phyloP scores from a whole-genome alignment of 2,329 filamentous ascomycete genomes.

The Zymoseptoria tritici region DNA sequence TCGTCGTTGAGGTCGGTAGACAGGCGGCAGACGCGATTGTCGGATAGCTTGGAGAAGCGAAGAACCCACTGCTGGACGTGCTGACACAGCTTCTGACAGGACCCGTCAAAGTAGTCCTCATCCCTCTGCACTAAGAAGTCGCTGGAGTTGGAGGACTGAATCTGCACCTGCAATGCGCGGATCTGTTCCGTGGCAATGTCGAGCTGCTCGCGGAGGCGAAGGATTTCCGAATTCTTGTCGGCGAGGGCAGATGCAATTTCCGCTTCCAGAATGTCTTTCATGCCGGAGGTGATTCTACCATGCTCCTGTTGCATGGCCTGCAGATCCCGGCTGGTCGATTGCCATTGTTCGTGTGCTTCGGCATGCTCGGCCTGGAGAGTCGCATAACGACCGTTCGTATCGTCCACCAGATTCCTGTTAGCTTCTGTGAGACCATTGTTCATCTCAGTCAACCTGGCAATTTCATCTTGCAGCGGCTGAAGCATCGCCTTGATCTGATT shows the following conservation, averaged over 20 bases:
- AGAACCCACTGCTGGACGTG: constrained; percentile 97
- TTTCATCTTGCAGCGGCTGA: constrained; percentile 73
- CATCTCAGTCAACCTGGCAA: constrained; percentile 69
- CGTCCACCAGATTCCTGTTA: constrained; percentile 66
- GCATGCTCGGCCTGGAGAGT: constrained; percentile 60
- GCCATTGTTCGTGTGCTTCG: constrained; percentile 44
- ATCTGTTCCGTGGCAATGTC: constrained; percentile 60
- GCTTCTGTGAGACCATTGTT: constrained; percentile 73
- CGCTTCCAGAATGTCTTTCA: constrained; percentile 54
- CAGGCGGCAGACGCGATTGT: constrained; percentile 77
- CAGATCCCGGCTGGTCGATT: constrained; percentile 58
- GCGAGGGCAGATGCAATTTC: constrained; percentile 60
- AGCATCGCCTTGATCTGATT: constrained; percentile 65
- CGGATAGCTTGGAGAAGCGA: constrained; percentile 95
- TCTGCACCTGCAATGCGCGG: constrained; percentile 52
- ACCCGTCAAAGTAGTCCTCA: constrained; percentile 90
- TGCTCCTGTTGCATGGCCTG: constrained; percentile 60
- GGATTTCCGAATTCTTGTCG: constrained; percentile 78
- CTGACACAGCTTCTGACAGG: constrained; percentile 89
- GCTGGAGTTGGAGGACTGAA: constrained; percentile 50
- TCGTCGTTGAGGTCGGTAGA: constrained; percentile 82
- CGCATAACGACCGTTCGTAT: constrained; percentile 65
- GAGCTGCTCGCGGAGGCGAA: constrained; percentile 68
- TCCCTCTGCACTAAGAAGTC: constrained; percentile 74
- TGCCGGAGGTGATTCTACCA: constrained; percentile 52